A percentile compares a stretch with the other conserved stretches of the same genome.
These are phyloP conservation scores for Sarcocystis neurona DNA, from an alignment of 169 alveolate genomes.

Conservation along the genomic window DNA sequence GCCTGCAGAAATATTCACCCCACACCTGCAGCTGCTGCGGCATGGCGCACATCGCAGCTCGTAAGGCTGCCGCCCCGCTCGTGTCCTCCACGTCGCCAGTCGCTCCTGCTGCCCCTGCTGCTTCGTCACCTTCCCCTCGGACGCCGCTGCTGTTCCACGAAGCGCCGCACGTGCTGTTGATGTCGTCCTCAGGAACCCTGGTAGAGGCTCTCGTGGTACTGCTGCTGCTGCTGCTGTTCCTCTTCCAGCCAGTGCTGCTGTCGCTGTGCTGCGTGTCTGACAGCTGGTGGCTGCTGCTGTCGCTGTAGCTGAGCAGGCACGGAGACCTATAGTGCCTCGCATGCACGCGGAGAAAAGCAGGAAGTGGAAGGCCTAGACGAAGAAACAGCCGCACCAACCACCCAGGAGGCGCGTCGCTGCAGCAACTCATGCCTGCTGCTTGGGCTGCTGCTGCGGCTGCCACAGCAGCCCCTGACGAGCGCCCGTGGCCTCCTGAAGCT, in stretches of 20 bases:
- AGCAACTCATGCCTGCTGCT: neutral
- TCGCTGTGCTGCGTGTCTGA: neutral
- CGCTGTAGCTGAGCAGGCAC: neutral
- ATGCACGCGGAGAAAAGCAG: neutral
- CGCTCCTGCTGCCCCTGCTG: conserved; percentile 48
- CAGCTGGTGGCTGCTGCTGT: neutral
- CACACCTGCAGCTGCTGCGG: conserved; percentile 19
- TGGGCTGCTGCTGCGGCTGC: conserved; percentile 19
- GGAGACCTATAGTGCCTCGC: neutral
- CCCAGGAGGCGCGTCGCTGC: neutral
- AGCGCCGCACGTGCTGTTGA: neutral
- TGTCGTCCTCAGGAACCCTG: neutral
- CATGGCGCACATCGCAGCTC: conserved; percentile 6
- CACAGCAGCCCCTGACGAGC: conserved; percentile 5
- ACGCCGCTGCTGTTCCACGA: neutral
- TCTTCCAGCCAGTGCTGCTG: conserved; percentile 44
- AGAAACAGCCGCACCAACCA: conserved; percentile 31
- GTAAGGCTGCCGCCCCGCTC: neutral
- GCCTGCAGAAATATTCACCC: conserved; percentile 28
- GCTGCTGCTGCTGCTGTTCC: conserved; percentile 29
- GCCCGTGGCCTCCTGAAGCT: conserved; percentile 31
- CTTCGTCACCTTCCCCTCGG: neutral
- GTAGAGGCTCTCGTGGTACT: neutral
- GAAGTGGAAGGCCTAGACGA: conserved; percentile 26
- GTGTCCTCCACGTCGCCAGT: conserved; percentile 1